phyloP scores from a whole-genome alignment of 2,329 filamentous ascomycete species.

The Periconia sp. region DNA sequence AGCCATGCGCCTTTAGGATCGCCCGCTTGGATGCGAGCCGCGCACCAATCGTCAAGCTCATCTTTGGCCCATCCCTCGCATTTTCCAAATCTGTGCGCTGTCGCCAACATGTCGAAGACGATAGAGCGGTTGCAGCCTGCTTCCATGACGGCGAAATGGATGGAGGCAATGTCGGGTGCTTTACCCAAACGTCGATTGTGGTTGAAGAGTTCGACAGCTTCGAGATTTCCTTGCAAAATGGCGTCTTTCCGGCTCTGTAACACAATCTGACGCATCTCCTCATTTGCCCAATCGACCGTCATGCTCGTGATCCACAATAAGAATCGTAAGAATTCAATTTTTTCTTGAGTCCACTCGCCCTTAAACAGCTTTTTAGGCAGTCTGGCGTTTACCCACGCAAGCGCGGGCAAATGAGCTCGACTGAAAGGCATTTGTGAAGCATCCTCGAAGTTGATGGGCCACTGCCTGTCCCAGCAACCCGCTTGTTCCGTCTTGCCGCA shows the following conservation, averaged over 20 bases:
- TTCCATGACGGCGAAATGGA: constrained; percentile 31
- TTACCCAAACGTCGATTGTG: constrained; percentile 34
- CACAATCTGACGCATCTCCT: constrained; percentile 9
- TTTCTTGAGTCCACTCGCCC: constrained; percentile 30
- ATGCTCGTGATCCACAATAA: constrained; percentile 33
- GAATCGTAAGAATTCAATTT: constrained; percentile 33
- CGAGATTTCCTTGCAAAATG: constrained; percentile 28
- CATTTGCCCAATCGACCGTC: constrained; percentile 34
- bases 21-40: constrained; percentile 15
- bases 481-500: constrained; percentile 23
- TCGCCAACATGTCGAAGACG: constrained; percentile 31
- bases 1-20: constrained; percentile 33
- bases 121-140: constrained; percentile 34
- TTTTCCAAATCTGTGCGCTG: constrained; percentile 19
- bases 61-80: constrained; percentile 14
- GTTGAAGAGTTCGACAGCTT: constrained; percentile 38
- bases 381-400: constrained; percentile 31
- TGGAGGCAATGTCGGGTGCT: constrained; percentile 19
- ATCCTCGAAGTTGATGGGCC: constrained; percentile 34
- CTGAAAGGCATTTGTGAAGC: constrained; percentile 31
- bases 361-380: constrained; percentile 31
- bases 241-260: constrained; percentile 26
- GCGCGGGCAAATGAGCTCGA: constrained; percentile 25
- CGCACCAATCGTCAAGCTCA: constrained; percentile 31
- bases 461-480: constrained; percentile 32